Evolutionary conservation across 108 stramenopile species (phyloP), one percentile per base, ranked within the genome.

Genomic region (Pseudonitzschia delicatissima): DNA sequence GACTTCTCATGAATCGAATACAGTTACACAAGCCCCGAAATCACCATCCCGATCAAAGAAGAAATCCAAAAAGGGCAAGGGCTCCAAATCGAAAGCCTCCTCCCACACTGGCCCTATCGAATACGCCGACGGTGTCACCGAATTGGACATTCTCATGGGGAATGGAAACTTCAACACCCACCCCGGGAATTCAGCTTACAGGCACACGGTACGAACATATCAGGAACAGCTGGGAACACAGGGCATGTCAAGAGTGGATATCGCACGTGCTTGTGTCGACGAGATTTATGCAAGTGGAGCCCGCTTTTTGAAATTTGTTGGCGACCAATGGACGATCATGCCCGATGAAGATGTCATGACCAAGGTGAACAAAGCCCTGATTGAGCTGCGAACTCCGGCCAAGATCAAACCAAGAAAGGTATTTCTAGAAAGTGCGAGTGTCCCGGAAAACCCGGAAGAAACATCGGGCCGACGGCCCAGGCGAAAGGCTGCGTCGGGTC

Each of bases 361-460:
- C 53, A 55, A 55, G 53, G 32, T 55, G 12, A 27, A n/a, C 5
- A 55, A 55, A 15, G 53, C 53, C 9, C n/a, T 55, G n/a, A 28
- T 18, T 25, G 50, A 51, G 27, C 11, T 51, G 23, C 23, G 50
- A 51, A 51, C 20, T 25, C 20, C 18, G 42, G n/a, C 17, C 42
- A 7, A 13, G 17, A n/a, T 48, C 45, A 23, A 21, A 9, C 21
- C 47, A 48, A 48, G 47, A 48, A 48, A 21, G 47, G 47, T 17
- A 44, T n/a, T 44, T n/a, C 11, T 45, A 6, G 45, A n/a, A n/a
- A n/a, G n/a, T 13, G 15, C n/a, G 11, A 45, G 45, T 17, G 45
- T 4, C 45, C 11, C 11, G 11, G 15, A n/a, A 13, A n/a, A 6
- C 4, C 45, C 15, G 4, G 45, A 45, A 23, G 47, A 48, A 2